Evolutionary conservation across 2,329 filamentous ascomycete genomes (phyloP), one percentile per base, ranked within the genome.

Genomic region (Aureobasidium uvarum): DNA sequence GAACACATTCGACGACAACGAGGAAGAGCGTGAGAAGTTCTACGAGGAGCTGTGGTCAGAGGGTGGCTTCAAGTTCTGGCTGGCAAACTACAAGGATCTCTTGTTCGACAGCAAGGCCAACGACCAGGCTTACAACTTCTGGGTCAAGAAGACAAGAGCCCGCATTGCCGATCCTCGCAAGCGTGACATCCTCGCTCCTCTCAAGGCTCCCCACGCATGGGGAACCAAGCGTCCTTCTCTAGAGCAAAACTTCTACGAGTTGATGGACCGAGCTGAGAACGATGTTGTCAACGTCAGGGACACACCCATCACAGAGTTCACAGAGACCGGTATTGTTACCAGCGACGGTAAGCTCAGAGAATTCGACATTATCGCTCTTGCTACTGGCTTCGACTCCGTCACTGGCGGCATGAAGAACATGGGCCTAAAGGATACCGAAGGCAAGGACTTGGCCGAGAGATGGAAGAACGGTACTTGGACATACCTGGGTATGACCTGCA

Each of bases 1-100:
- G 66, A 81, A 82, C 48, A 86, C 85, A 0, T 84, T 80, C 52
- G 78, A 81, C 23, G 78, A 80, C 16, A 69, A 68, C 2, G 72
- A 76, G 2, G 77, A 80, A 66, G 75, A 79, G 66, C 75, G 79
- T 4, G 77, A 81, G 65, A 74, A 72, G 5, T 78, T 80, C 69
- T 81, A 77, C 65, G 72, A 80, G 62, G 74, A 76, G 65, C 70
- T 78, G 2, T 81, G 76, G 72, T 69, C 75, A 54, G 65, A 74
- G 11, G 79, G 79, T 5, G 73, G 72, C 18, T 75, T 75, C 69
- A 73, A 75, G 41, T 78, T 77, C 68, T 81, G 78, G 78, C 70
- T 80, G 2, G 77, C 74, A 5, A 79, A 75, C 38, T 78, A 79
- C 71, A 73, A 74, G 41, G 79, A 80, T 67, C 64, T 79, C 66